A percentile compares a stretch with the other conserved stretches of the same genome.
Evolutionary conservation across 768 basidiomycete species (phyloP).

Genomic region (Termitomyces heimii): DNA sequence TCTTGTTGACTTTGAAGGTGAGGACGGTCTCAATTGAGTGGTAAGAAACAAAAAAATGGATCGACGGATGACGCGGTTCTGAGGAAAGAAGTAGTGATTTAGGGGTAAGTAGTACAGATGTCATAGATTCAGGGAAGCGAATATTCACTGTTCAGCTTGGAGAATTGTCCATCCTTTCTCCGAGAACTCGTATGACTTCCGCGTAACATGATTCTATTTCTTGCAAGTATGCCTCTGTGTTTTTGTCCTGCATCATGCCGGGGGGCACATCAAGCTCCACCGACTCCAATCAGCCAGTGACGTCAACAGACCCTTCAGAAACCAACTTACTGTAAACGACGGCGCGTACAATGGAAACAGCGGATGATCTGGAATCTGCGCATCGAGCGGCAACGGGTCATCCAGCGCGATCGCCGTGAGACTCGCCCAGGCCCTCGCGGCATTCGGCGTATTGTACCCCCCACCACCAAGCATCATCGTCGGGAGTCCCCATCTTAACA

Average conservation of each 20-base stretch:
- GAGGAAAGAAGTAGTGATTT: neutral
- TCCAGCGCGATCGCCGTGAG: constrained; percentile 70
- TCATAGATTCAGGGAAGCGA: neutral
- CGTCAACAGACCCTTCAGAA: neutral
- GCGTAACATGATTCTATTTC: constrained; percentile 36
- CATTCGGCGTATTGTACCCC: constrained; percentile 80
- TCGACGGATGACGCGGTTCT: neutral
- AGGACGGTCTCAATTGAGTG: too few relatives aligned
- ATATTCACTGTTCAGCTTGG: neutral
- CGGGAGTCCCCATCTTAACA: constrained; percentile 4
- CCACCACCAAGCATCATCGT: constrained; percentile 72
- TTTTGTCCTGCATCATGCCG: constrained; percentile 72
- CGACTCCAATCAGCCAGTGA: neutral
- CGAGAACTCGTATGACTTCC: constrained; percentile 23
- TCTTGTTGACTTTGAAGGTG: neutral
- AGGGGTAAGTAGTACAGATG: neutral
- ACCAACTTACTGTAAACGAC: constrained; percentile 48
- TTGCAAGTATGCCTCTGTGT: constrained; percentile 51
- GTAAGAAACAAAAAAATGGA: neutral
- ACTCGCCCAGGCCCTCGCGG: constrained; percentile 82
- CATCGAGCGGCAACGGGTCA: constrained; percentile 48
- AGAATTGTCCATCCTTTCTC: constrained; percentile 17
- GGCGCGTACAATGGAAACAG: constrained; percentile 72
- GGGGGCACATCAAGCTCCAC: constrained; percentile 58
- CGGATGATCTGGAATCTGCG: constrained; percentile 70